Base-by-base conservation (phyloP, 2,329 filamentous ascomycete species). In the Epichloe coenophiala region DNA sequence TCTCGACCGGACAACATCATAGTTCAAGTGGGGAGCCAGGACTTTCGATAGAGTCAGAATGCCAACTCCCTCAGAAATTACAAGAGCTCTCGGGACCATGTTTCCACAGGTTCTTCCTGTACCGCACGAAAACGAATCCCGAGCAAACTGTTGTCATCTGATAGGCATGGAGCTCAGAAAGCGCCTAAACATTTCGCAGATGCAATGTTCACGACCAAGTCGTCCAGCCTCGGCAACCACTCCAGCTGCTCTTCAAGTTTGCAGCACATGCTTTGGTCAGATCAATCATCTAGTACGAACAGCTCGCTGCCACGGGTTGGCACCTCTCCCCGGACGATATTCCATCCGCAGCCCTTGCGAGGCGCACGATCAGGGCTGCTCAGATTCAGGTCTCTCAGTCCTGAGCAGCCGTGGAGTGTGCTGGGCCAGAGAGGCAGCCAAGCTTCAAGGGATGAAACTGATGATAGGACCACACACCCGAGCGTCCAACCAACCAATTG, bases 1-100 rank as follows among this genome's bases (percentile, higher is more conserved):
- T 49, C 47, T 12, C 45, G 40, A 19, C 4, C 52, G 5, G 45
- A 43, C 19, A 42, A 51, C 11, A 49, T 66, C 33, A 59, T 54
- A 36, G 58, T 67, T 35, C 54, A 52, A 21, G 62, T 67, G 45
- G 63, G 64, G 1, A 57, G 54, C 17, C 57, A 61, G 33, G 53
- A 58, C 31, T 54, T 63, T 49, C 57, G 57, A 23, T 67, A 63
- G 64, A 65, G 58, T 47, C 53, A 53, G 19, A 44, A 54, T 17
- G 52, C 48, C 49, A 49, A 51, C 50, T 54, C 49, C 33, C 52
- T 54, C n/a, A 44, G 35, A 33, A 40, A 41, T 23, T 47, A 45
- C 19, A 42, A 45, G 21, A 43, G 43, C 42, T 47, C 47, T 6
- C 49, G 42, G 38, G 19, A 49, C n/a, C 41, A 43, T n/a, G 3